phyloP scores from a whole-genome alignment of 805 yeast species.

The Candida verbasci region DNA sequence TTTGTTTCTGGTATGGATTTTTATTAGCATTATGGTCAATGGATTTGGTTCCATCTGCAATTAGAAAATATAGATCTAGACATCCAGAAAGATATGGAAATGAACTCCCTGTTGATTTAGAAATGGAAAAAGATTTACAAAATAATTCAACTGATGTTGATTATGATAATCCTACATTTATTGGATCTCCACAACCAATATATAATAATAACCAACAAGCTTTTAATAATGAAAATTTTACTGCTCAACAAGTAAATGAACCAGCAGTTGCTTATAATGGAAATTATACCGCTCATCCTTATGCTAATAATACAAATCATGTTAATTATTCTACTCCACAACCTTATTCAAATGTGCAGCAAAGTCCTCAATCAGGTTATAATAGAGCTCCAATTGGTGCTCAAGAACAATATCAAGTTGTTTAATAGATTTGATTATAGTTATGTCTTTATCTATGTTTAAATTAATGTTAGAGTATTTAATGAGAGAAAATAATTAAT shows the following conservation, averaged over 20 bases:
- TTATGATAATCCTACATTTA: slow-evolving; percentile 5
- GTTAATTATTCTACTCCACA: no score
- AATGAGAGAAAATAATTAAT: no score
- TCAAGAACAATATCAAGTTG: slow-evolving; percentile 1
- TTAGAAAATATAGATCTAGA: slow-evolving; percentile 20
- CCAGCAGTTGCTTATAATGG: background rate
- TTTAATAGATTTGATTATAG: no score
- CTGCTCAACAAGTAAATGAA: no score
- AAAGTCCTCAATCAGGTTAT: background rate
- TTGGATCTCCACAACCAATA: slow-evolving; percentile 1
- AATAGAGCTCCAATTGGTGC: background rate
- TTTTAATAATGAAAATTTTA: background rate
- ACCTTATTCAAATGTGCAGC: no score
- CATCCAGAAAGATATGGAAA: no score
- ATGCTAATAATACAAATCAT: no score
- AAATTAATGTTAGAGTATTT: background rate
- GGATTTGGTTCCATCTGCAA: slow-evolving; percentile 67
- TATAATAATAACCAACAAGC: background rate
- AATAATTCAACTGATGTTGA: slow-evolving; percentile 1
- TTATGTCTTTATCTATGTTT: no score
- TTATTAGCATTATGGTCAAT: slow-evolving; percentile 58
- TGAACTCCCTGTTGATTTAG: no score
- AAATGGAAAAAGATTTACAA: slow-evolving; percentile 7
- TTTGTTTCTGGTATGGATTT: slow-evolving; percentile 81
- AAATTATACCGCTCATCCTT: background rate